Conservation (phyloP, 352 stramenopile species). For the Globisporangium paroecandrum region DNA sequence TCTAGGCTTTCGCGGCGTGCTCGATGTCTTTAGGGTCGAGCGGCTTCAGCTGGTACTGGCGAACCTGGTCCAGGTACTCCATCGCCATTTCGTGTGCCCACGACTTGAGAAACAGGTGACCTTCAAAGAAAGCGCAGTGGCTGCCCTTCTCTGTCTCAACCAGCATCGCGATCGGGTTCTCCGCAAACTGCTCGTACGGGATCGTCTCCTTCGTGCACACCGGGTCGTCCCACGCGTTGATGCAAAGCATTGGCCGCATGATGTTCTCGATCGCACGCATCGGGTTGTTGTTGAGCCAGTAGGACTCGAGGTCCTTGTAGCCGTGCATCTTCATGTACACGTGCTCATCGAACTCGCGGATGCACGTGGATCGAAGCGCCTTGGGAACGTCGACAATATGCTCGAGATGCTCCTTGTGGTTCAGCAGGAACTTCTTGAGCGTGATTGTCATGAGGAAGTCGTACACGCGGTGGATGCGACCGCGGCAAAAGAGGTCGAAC, state of each 20-base stretch:
- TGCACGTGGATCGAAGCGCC: constrained; percentile 44
- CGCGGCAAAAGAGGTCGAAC: constrained; percentile 63
- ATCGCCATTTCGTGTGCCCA: constrained; percentile 59
- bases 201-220: constrained; percentile 77
- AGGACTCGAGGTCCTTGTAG: constrained; percentile 55
- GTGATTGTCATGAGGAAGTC: constrained; percentile 73
- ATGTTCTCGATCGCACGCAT: constrained; percentile 61
- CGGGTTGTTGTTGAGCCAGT: constrained; percentile 79
- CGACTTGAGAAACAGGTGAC: constrained; percentile 51
- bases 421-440: constrained; percentile 61
- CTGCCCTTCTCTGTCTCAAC: constrained; percentile 53
- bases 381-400: constrained; percentile 42
- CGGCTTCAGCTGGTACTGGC: constrained; percentile 27
- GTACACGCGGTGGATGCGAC: constrained; percentile 63
- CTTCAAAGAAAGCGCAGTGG: constrained; percentile 79
- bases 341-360: constrained; percentile 69
- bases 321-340: constrained; percentile 83
- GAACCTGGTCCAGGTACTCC: constrained; percentile 54
- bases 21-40: neutral
- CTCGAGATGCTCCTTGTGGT: constrained; percentile 40
- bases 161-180: constrained; percentile 51
- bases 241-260: constrained; percentile 54
- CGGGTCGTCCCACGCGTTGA: constrained; percentile 76
- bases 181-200: constrained; percentile 48
- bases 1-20: constrained; percentile 1